These are phyloP conservation scores for Kwoniella bestiolae DNA, from an alignment of 768 basidiomycete genomes.

Conservation along the genomic window DNA sequence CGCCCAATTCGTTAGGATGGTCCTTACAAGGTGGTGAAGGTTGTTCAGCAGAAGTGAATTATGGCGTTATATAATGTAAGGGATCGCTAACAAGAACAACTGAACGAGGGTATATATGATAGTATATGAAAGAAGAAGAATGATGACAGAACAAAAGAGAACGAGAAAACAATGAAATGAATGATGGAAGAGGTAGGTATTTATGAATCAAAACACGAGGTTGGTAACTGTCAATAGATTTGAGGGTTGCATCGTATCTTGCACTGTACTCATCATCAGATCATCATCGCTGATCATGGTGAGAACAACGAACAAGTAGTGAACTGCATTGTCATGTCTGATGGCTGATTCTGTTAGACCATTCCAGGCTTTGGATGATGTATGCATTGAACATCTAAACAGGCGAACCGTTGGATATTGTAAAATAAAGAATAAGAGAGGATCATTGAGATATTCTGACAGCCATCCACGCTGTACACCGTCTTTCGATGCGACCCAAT, in stretches of 20 bases:
- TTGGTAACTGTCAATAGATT: too few relatives aligned
- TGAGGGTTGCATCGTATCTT: too few relatives aligned
- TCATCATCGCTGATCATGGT: neutral
- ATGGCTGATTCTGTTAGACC: neutral
- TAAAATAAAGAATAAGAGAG: neutral
- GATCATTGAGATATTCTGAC: neutral
- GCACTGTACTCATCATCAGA: too few relatives aligned
- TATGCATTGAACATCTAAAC: slow-evolving; percentile 7
- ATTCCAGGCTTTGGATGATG: neutral
- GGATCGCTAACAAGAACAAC: neutral
- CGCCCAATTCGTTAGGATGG: too few relatives aligned
- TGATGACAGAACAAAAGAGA: neutral
- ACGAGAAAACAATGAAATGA: slow-evolving; percentile 4
- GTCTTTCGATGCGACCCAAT: too few relatives aligned
- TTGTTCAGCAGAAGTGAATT: too few relatives aligned
- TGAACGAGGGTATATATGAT: neutral
- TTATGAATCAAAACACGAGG: too few relatives aligned
- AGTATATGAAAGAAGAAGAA: slow-evolving; percentile 1
- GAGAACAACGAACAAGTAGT: neutral
- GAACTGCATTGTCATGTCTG: neutral
- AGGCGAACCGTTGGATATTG: too few relatives aligned
- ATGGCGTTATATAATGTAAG: neutral
- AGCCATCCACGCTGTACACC: neutral
- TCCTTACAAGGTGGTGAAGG: neutral
- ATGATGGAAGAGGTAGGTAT: too few relatives aligned